Base-by-base conservation (phyloP, 768 basidiomycete species). In the Tricholoma bakamatsutake region DNA sequence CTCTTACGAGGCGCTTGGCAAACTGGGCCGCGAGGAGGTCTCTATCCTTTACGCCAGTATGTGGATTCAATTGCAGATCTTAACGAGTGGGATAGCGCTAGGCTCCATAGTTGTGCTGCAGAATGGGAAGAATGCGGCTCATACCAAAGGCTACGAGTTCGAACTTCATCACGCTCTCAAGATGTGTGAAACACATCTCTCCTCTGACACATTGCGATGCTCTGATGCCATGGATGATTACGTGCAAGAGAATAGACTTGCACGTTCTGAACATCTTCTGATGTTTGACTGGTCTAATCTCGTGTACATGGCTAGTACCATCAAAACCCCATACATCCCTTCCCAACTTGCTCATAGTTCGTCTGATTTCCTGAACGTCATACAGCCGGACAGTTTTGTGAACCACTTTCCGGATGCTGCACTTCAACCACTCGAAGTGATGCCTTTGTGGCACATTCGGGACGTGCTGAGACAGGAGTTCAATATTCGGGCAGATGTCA, bases 221-320 rank as follows among this genome's bases (percentile, higher is more conserved):
- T 87, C 84, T 6, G 67, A 69, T 30, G 67, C 73, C 15, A 70
- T 82, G 35, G 71, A 71, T 34, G 83, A 85, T 56, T 87, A 80
- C 63, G 69, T 81, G 40, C 71, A 76, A 31, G 80, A 82, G 57
- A 84, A 80, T 56, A 60, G 65, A 30, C 62, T 77, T 10, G 56
- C 64, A n/a, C 67, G 71, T 5, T 65, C 71, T 5, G 71, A 75
- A 24, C 72, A 78, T 49, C 73, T 75, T 13, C 70, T 88, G 33
- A 73, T 88, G 67, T 91, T 86, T 69, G 80, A 86, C 56, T 87
- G 84, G 81, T 75, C 83, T 2, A 80, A 77, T 55, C 72, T 92
- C 35, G 72, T 79, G 39, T 90, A 85, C 64, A 72, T 88, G 12
- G 71, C 80, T 9, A 79, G 85, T 24, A 69, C 80, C 31, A 67